phyloP scores from a whole-genome alignment of 768 basidiomycete genomes.

The Lyophyllum atratum region DNA sequence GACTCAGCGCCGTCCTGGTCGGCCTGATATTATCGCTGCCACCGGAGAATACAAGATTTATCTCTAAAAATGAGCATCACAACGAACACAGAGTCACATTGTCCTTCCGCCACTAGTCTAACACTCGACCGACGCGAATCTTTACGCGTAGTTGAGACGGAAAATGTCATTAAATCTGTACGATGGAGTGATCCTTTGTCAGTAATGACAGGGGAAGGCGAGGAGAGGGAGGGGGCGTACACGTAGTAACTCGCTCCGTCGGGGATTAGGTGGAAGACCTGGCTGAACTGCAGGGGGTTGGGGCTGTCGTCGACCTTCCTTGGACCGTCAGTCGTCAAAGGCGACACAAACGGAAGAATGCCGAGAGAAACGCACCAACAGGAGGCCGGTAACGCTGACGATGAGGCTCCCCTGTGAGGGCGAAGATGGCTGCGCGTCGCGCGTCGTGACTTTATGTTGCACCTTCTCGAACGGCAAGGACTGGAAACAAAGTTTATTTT shows the following conservation, averaged over 20 bases:
- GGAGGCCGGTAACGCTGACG: slow-evolving; percentile 87
- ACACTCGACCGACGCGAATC: not conserved
- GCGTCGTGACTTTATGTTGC: slow-evolving; percentile 76
- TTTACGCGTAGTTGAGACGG: slow-evolving; percentile 78
- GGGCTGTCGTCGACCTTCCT: slow-evolving; percentile 75
- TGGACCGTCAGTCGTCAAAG: not conserved
- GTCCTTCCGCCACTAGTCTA: not conserved
- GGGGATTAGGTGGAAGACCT: slow-evolving; percentile 89
- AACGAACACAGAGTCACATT: not conserved
- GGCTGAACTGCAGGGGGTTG: slow-evolving; percentile 88
- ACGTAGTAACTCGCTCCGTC: slow-evolving; percentile 81
- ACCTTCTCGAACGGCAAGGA: slow-evolving; percentile 81
- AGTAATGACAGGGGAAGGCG: not conserved
- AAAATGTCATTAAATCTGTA: slow-evolving; percentile 85
- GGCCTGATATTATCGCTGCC: slow-evolving; percentile 17
- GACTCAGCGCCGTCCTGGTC: not conserved
- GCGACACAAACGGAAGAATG: not conserved
- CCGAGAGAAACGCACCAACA: slow-evolving; percentile 53
- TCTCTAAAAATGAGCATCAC: slow-evolving; percentile 3
- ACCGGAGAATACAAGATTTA: slow-evolving; percentile 11
- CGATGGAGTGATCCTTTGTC: slow-evolving; percentile 1
- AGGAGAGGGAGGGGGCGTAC: slow-evolving; percentile 45
- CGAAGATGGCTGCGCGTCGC: slow-evolving; percentile 87
- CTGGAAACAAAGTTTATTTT: slow-evolving; percentile 34
- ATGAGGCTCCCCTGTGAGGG: slow-evolving; percentile 55